phyloP scores from a whole-genome alignment of 768 basidiomycete species.

The Crucibulum laeve region DNA sequence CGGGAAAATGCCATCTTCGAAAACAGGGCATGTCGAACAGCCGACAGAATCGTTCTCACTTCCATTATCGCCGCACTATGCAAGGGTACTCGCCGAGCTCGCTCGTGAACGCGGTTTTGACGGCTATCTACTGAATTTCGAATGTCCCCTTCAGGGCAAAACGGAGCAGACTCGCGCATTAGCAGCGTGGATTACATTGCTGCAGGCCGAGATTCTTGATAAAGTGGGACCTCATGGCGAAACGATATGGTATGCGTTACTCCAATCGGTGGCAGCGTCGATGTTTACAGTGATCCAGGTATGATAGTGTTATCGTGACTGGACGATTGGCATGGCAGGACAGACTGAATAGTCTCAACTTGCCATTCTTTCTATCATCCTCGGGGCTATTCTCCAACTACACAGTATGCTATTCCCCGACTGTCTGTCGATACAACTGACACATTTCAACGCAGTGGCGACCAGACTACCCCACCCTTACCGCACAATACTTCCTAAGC shows the following conservation, averaged over 20 bases:
- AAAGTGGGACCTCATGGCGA: slow-evolving; percentile 67
- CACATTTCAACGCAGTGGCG: slow-evolving; percentile 50
- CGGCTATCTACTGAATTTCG: slow-evolving; percentile 81
- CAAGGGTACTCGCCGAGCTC: slow-evolving; percentile 60
- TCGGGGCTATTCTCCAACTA: slow-evolving; percentile 77
- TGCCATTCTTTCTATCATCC: slow-evolving; percentile 76
- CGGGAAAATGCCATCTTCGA: slow-evolving; percentile 55
- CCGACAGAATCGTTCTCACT: slow-evolving; percentile 19
- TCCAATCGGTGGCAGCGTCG: not conserved
- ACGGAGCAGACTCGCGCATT: slow-evolving; percentile 58
- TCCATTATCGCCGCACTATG: slow-evolving; percentile 65
- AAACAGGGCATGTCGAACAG: slow-evolving; percentile 17
- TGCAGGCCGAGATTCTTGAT: slow-evolving; percentile 51
- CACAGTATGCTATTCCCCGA: slow-evolving; percentile 39
- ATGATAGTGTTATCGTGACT: slow-evolving; percentile 64
- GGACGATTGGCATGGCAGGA: slow-evolving; percentile 75
- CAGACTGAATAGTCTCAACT: slow-evolving; percentile 60
- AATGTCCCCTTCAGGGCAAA: slow-evolving; percentile 46
- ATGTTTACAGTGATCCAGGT: slow-evolving; percentile 39
- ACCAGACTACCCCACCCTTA: slow-evolving; percentile 41
- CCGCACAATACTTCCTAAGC: slow-evolving; percentile 51
- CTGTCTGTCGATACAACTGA: not conserved
- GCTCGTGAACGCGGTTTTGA: slow-evolving; percentile 77
- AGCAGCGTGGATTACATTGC: slow-evolving; percentile 63
- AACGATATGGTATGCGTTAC: slow-evolving; percentile 62